Base-by-base conservation (phyloP, 192 early-diverging fungal species). In the Podila verticillata region DNA sequence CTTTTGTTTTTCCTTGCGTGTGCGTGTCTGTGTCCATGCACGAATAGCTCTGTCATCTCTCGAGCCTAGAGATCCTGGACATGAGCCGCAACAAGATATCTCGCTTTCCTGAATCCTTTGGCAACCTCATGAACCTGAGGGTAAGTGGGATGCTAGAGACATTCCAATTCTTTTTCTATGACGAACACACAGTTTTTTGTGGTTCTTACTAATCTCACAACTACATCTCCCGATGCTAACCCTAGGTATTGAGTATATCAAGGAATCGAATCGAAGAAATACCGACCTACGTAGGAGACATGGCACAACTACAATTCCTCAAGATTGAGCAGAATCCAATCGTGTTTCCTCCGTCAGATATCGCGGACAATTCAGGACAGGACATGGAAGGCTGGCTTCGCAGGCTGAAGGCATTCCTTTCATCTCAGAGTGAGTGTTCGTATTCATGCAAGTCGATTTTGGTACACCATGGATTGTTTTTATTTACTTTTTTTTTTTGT, bases 61-160 rank as follows among this genome's bases (percentile, higher is more conserved):
- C 70, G 49, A 81, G 68, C 51, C 65, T 84, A 17, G 78, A 84
- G 56, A 81, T 84, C 22, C 48, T 84, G 36, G 83, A 84, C 54
- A 75, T 84, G 63, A 84, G 83, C 39, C 78, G 74, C 61, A 84
- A 84, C 67, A 81, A 70, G 59, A 84, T 84, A 32, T 51, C 70
- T 4, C 74, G 75, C 7, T 70, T 84, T 49, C 83, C 83, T 17
- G 66, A 77, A 7, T 57, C 15, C 36, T 84, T 84, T 63, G 78
- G 78, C 22, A 81, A 70, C 36, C 59, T 84, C 31, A 84, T 84
- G 65, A 69, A 72, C 35, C 71, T 84, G 29, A 61, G 68, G 51
- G 83, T 84, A 73, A 59, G 68, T 31, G 29, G 35, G 19, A 28
- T 8, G 47, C 1, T 29, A 29, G 32, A 47, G 36, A 20, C 34